Percentiles rank a stretch among this genome's conserved stretches.
phyloP scores from a whole-genome alignment of 352 stramenopile genomes.

The Phytophthora foliorum region DNA sequence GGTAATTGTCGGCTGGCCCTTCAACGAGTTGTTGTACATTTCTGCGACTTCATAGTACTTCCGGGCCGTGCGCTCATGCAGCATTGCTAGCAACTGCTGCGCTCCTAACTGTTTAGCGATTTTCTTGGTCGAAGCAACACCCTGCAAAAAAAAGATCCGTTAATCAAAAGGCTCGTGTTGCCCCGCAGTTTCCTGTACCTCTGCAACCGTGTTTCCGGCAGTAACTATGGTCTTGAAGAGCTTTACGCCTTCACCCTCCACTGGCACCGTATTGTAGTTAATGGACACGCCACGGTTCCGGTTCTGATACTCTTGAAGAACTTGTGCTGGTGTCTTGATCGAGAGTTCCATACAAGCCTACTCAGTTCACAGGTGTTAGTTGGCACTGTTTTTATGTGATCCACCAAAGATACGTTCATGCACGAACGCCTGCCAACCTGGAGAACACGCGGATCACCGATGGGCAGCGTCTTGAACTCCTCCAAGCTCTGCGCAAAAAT shows the following conservation, averaged over 20 bases:
- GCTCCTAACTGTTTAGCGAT: slow-evolving; percentile 84
- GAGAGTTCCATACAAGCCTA: slow-evolving; percentile 82
- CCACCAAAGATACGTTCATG: slow-evolving; percentile 16
- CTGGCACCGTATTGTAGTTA: slow-evolving; percentile 81
- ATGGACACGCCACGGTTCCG: slow-evolving; percentile 80
- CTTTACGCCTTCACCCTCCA: slow-evolving; percentile 63
- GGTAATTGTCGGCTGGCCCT: slow-evolving; percentile 37
- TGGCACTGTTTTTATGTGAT: slow-evolving; percentile 7
- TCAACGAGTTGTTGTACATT: slow-evolving; percentile 69
- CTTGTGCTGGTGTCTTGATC: slow-evolving; percentile 85
- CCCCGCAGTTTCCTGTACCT: slow-evolving; percentile 47
- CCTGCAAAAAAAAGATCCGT: slow-evolving; percentile 41
- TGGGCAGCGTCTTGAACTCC: slow-evolving; percentile 75
- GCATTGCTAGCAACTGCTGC: slow-evolving; percentile 71
- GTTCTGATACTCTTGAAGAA: slow-evolving; percentile 90
- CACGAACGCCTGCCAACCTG: slow-evolving; percentile 41
- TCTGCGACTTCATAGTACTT: slow-evolving; percentile 77
- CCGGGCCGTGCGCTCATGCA: slow-evolving; percentile 61
- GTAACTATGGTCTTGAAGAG: slow-evolving; percentile 89
- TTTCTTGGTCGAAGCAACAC: slow-evolving; percentile 82
- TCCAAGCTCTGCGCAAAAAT: slow-evolving; percentile 50
- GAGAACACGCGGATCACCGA: slow-evolving; percentile 70
- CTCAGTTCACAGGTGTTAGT: slow-evolving; percentile 5
- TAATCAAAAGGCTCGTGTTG: slow-evolving; percentile 6
- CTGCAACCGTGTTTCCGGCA: slow-evolving; percentile 66